These are phyloP conservation scores for Stephania japonica DNA, from an alignment of 164 flowering plant genomes.

Conservation along the genomic window DNA sequence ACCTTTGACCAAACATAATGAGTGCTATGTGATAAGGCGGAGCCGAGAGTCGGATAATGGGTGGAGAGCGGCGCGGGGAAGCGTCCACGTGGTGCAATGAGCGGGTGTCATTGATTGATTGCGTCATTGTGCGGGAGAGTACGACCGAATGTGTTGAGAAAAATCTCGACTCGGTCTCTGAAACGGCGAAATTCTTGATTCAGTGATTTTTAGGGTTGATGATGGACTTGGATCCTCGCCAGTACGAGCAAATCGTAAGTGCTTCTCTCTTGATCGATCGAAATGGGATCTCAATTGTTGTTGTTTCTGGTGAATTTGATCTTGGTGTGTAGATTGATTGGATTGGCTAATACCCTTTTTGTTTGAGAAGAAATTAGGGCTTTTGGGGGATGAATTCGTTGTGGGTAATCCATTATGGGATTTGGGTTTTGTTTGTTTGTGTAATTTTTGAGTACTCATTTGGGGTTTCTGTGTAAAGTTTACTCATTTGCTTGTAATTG, in stretches of 20 bases:
- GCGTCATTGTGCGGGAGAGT: not conserved
- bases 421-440: not conserved
- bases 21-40: not conserved
- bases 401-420: not conserved
- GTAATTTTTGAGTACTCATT: not conserved
- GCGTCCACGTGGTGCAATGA: not conserved
- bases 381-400: not conserved
- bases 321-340: not conserved
- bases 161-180: not conserved
- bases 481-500: not conserved
- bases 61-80: not conserved
- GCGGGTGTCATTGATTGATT: not conserved
- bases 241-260: constrained; percentile 14
- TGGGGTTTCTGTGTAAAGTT: too few species aligned
- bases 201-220: not conserved
- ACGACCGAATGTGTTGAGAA: not conserved
- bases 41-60: not conserved
- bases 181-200: not conserved
- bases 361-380: too few species aligned
- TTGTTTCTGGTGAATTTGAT: not conserved
- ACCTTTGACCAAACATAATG: not conserved
- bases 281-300: not conserved
- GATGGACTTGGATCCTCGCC: constrained; percentile 64
- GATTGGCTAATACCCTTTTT: too few species aligned
- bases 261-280: not conserved